phyloP scores from a whole-genome alignment of 164 flowering plant species.

The Kalanchoe fedtschenkoi region DNA sequence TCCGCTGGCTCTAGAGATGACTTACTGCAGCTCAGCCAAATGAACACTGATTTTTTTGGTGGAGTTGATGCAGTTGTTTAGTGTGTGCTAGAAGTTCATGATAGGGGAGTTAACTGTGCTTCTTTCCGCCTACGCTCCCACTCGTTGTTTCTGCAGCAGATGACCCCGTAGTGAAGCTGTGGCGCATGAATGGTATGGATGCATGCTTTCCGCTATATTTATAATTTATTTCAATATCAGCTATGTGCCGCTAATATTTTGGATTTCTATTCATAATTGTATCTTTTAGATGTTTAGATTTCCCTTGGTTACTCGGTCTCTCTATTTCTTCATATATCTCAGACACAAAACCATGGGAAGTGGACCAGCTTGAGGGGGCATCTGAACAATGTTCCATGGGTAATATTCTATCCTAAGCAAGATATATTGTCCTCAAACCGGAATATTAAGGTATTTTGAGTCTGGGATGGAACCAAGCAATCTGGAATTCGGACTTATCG shows the following conservation, averaged over 20 bases:
- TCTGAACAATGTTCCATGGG: constrained; percentile 87
- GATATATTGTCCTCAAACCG: constrained; percentile 27
- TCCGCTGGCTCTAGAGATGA: no score
- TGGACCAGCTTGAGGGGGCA: constrained; percentile 37
- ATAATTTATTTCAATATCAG: background rate
- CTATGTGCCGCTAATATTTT: no score
- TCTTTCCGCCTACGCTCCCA: background rate
- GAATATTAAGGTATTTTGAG: constrained; percentile 80
- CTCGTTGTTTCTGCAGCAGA: background rate
- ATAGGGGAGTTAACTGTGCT: background rate
- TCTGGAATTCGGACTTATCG: constrained; percentile 84
- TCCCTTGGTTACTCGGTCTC: background rate
- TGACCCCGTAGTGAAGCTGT: background rate
- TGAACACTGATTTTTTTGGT: no score
- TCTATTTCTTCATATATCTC: constrained; percentile 10
- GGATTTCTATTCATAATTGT: no score
- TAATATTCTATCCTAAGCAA: constrained; percentile 52
- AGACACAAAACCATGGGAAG: constrained; percentile 65
- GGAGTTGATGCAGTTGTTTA: background rate
- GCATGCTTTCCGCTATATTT: background rate
- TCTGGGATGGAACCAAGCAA: constrained; percentile 44
- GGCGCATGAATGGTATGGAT: background rate
- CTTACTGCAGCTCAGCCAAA: no score
- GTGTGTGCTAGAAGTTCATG: background rate
- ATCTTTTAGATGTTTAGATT: no score